Base-by-base conservation (phyloP, 441 rosid species). In the Gossypium schwendimanii region DNA sequence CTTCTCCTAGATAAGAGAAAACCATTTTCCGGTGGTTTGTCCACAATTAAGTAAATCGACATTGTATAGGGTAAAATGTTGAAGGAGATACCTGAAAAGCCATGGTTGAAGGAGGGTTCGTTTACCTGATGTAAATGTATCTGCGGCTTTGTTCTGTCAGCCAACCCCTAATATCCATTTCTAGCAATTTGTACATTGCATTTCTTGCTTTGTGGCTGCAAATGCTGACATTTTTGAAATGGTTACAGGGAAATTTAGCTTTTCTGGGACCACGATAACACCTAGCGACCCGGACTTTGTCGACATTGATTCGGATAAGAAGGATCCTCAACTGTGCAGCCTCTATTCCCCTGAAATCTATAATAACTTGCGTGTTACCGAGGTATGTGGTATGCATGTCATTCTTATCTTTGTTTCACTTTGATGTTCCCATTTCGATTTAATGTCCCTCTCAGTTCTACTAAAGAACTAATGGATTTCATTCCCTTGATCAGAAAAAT, bases 311-410 rank as follows among this genome's bases (percentile, higher is more conserved):
- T 75, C 75, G 10, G 84, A 88, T 70, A 68, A 73, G 71, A 87
- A 82, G 75, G 86, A 91, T 80, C 93, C 87, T 81, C 82, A 81
- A 71, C 71, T 91, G 5, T 91, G 94, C 78, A 79, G 93, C 79
- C 83, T 84, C 52, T 91, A 91, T 81, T 90, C 87, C 67, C 81
- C 82, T 66, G 93, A 88, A 47, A 85, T 91, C 73, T 83, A 84
- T 75, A 63, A 73, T 71, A 87, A 79, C 76, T 75, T 89, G 79
- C 86, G 81, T 69, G 90, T 84, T 81, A 86, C 93, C 6, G 94
- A 91, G 93, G 97, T 91, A 78, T 69, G 85, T 76, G 28, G 60
- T 60, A 11, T 58, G 9, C 52, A 36, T 47, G 8, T 58, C 41
- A 18, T 39, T 73, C 28, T 49, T 73, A 54, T 33, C 39, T 17